Conservation (phyloP, 1,139 yeast species). For the Scheffersomyces segobiensis region DNA sequence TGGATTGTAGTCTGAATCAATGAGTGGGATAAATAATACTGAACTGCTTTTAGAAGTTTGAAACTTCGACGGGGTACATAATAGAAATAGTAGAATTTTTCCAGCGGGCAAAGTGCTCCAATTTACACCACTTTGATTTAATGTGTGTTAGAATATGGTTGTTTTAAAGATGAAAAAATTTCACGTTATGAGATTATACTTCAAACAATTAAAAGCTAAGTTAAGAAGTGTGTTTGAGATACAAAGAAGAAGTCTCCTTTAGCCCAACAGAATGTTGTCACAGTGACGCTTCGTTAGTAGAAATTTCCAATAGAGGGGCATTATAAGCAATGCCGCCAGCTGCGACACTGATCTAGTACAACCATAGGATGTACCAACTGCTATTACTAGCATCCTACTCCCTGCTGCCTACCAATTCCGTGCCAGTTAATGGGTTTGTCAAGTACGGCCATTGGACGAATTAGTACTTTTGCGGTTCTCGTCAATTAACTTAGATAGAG, state of each 20-base stretch:
- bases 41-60: no score
- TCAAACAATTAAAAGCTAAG: neutral
- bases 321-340: no score
- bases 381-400: neutral
- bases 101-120: neutral
- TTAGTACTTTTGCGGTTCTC: neutral
- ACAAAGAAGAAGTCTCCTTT: neutral
- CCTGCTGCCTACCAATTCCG: no score
- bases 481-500: neutral
- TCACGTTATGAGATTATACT: no score
- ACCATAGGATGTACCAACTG: no score
- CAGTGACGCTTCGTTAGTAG: neutral
- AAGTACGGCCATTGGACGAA: neutral
- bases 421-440: neutral
- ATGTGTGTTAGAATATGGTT: neutral
- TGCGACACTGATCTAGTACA: no score
- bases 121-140: neutral
- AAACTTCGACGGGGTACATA: no score
- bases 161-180: neutral
- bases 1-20: no score
- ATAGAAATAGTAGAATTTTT: neutral
- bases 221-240: neutral
- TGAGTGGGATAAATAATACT: no score
- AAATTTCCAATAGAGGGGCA: no score
- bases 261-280: neutral